A percentile compares a stretch with the other conserved stretches of the same genome.
Conservation (phyloP, 257 asterid species). For the Solanum medicagineum region DNA sequence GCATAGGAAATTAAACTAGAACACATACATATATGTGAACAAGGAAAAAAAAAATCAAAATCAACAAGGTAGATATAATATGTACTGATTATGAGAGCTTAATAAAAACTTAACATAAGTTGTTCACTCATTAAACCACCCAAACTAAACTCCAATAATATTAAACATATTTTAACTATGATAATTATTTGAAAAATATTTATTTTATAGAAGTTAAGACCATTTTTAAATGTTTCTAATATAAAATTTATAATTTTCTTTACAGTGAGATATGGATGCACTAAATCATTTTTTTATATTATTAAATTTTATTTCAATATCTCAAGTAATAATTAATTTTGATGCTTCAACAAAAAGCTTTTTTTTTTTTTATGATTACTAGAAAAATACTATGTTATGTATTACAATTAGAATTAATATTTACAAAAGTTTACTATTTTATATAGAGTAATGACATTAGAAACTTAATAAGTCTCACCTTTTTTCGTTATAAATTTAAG, state of each 20-base stretch:
- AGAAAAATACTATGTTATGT: background rate
- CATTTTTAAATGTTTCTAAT: background rate
- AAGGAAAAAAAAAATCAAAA: background rate
- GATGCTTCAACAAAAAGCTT: background rate
- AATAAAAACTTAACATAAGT: background rate
- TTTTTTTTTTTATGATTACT: background rate
- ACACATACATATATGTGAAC: background rate
- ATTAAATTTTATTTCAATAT: background rate
- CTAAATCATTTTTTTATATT: background rate
- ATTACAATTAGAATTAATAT: background rate
- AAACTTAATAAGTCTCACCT: too few species aligned
- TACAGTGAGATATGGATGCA: background rate
- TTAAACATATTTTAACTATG: background rate
- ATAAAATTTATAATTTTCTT: too few species aligned
- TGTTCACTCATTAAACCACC: background rate
- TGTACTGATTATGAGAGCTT: background rate
- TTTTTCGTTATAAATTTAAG: too few species aligned
- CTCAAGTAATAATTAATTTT: background rate
- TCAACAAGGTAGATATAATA: background rate
- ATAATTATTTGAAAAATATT: background rate
- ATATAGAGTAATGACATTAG: background rate
- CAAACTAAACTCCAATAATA: background rate
- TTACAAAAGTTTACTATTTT: background rate
- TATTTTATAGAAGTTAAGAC: background rate
- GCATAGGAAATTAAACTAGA: background rate